phyloP scores from a whole-genome alignment of 2,329 filamentous ascomycete genomes.

The Aspergillus japonicus region DNA sequence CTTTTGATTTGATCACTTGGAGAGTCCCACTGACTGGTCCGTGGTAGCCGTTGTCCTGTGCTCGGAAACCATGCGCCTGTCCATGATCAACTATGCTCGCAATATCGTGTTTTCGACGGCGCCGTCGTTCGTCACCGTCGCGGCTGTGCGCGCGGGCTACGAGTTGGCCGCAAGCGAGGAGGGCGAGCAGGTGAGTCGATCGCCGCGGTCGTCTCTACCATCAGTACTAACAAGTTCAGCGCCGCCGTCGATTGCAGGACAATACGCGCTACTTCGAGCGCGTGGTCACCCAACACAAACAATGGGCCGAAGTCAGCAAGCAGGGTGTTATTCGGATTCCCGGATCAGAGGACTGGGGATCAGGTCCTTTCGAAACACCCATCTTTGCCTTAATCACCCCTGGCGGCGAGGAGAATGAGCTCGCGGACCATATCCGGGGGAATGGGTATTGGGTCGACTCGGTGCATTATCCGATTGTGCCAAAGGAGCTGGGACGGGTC shows the following conservation, averaged over 20 bases:
- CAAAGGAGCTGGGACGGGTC: conserved; percentile 3
- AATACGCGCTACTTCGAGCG: conserved; percentile 1
- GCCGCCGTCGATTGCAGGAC: conserved; percentile 4
- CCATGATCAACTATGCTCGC: conserved; percentile 2
- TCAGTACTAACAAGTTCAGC: neutral
- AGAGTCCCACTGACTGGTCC: neutral
- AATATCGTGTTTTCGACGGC: conserved; percentile 10
- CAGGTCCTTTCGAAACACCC: neutral
- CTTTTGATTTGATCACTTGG: neutral
- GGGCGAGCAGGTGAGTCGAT: conserved; percentile 1
- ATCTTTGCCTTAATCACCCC: conserved; percentile 6
- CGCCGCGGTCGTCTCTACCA: neutral
- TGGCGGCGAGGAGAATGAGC: neutral
- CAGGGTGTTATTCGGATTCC: neutral
- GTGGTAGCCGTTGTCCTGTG: neutral
- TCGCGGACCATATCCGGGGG: neutral
- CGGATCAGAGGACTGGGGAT: neutral
- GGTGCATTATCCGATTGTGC: conserved; percentile 8
- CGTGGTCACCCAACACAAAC: neutral
- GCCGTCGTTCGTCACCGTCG: conserved; percentile 6
- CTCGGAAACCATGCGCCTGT: neutral
- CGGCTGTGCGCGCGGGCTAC: conserved; percentile 6
- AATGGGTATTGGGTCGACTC: neutral
- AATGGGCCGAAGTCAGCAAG: neutral
- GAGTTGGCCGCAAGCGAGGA: conserved; percentile 1